A percentile compares a stretch with the other conserved stretches of the same genome.
phyloP scores from a whole-genome alignment of 2,329 filamentous ascomycete species.

The Beauveria sp. region DNA sequence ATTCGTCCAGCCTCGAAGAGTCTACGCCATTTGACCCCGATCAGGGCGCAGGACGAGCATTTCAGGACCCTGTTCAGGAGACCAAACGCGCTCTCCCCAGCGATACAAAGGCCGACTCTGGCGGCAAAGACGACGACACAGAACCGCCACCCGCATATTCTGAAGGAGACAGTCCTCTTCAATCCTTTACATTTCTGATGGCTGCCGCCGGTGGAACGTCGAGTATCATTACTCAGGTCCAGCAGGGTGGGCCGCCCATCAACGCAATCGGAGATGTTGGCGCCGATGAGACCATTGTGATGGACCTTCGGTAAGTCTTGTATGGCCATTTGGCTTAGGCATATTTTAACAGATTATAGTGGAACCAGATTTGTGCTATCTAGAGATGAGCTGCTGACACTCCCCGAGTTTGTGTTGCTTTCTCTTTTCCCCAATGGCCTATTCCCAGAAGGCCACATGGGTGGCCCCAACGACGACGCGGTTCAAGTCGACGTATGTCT shows the following conservation, averaged over 20 bases:
- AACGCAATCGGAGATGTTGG: conserved; percentile 84
- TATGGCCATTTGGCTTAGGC: background rate
- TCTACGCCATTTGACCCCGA: conserved; percentile 30
- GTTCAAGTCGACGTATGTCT: conserved; percentile 94
- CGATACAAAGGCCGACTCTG: conserved; percentile 70
- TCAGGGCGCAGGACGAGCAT: conserved; percentile 28
- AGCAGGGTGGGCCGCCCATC: conserved; percentile 83
- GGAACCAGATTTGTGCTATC: conserved; percentile 91
- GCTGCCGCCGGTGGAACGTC: conserved; percentile 91
- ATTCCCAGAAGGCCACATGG: conserved; percentile 93
- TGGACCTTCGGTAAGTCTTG: conserved; percentile 74
- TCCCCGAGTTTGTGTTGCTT: conserved; percentile 93
- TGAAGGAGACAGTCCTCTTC: conserved; percentile 86
- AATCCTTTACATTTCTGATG: conserved; percentile 95
- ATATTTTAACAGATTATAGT: conserved; percentile 40
- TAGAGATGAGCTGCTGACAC: conserved; percentile 85
- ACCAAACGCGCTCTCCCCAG: conserved; percentile 78
- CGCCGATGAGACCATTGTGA: conserved; percentile 87
- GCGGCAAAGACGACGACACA: conserved; percentile 70
- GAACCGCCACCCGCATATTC: conserved; percentile 95
- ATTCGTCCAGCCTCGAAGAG: conserved; percentile 33
- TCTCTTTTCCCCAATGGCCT: conserved; percentile 99
- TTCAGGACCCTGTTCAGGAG: conserved; percentile 54
- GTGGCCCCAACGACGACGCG: conserved; percentile 85
- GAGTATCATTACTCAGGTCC: conserved; percentile 99